Conservation (phyloP, 768 basidiomycete genomes). For the Lyophyllum semitale region DNA sequence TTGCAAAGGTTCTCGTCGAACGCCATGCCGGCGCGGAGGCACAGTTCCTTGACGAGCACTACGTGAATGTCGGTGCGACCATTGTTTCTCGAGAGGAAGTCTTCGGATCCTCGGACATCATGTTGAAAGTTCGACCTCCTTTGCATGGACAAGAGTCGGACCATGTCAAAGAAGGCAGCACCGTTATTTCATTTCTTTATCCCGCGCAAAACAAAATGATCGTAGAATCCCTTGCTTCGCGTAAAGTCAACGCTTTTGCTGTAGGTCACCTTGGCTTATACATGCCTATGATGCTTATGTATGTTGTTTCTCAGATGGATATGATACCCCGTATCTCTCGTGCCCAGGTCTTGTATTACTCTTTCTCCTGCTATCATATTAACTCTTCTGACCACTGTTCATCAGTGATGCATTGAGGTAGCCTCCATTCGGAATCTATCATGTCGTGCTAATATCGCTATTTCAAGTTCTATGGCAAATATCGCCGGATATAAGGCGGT, state of each 20-base stretch:
- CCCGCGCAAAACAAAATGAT: constrained; percentile 79
- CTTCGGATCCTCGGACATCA: constrained; percentile 70
- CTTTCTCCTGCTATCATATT: too few relatives aligned
- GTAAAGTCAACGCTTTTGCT: constrained; percentile 73
- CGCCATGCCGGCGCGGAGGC: constrained; percentile 68
- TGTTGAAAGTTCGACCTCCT: constrained; percentile 86
- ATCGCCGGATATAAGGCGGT: constrained; percentile 94
- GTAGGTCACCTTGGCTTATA: constrained; percentile 28
- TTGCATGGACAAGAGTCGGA: constrained; percentile 61
- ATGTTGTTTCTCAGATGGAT: constrained; percentile 60
- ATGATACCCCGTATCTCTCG: constrained; percentile 90
- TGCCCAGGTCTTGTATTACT: constrained; percentile 90
- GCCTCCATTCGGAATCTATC: constrained; percentile 6
- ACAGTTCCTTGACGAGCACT: constrained; percentile 82
- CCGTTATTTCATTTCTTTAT: constrained; percentile 82
- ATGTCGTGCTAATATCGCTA: constrained; percentile 1
- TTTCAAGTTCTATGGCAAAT: constrained; percentile 84
- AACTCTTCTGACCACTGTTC: too few relatives aligned
- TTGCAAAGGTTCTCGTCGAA: constrained; percentile 72
- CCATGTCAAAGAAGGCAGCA: constrained; percentile 70
- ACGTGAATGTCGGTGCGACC: constrained; percentile 75
- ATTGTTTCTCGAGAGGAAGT: constrained; percentile 73
- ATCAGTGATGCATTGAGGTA: constrained; percentile 86
- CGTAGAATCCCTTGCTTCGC: constrained; percentile 67
- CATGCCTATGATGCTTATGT: background rate